Conservation (phyloP, 2,329 filamentous ascomycete species). For the Fusarium transvaalense region DNA sequence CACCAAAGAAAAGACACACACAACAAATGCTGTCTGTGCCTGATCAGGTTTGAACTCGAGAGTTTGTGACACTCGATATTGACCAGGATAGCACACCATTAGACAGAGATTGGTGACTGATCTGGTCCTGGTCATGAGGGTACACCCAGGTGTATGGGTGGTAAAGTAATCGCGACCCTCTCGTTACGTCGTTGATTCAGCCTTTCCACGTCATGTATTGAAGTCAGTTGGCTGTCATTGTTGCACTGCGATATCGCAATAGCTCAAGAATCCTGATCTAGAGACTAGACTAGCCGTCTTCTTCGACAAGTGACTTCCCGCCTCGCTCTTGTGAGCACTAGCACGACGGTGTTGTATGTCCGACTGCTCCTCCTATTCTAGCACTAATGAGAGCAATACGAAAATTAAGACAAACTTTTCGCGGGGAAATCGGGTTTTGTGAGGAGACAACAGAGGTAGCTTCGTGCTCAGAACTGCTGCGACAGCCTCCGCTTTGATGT, state of each 20-base stretch:
- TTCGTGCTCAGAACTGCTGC: neutral
- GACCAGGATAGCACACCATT: conserved; percentile 13
- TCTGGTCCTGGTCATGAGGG: neutral
- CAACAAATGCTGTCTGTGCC: neutral
- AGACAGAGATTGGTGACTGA: neutral
- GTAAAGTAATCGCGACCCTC: neutral
- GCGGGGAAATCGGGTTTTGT: neutral
- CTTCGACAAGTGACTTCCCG: neutral
- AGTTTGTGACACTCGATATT: neutral
- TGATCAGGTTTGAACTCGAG: neutral
- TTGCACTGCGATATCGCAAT: neutral
- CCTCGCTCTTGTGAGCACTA: neutral
- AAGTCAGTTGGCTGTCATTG: neutral
- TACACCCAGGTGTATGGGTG: neutral
- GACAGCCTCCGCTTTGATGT: neutral
- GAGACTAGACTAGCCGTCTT: neutral
- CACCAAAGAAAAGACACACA: conserved; percentile 1
- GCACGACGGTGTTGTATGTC: neutral
- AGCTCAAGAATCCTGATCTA: neutral
- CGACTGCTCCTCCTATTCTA: neutral
- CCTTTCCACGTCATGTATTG: neutral
- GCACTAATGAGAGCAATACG: neutral
- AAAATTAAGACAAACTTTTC: neutral
- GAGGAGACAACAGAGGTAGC: neutral
- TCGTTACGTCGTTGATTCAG: neutral